Conservation (phyloP, 1,139 yeast species). For the Wickerhamomyces sp. region DNA sequence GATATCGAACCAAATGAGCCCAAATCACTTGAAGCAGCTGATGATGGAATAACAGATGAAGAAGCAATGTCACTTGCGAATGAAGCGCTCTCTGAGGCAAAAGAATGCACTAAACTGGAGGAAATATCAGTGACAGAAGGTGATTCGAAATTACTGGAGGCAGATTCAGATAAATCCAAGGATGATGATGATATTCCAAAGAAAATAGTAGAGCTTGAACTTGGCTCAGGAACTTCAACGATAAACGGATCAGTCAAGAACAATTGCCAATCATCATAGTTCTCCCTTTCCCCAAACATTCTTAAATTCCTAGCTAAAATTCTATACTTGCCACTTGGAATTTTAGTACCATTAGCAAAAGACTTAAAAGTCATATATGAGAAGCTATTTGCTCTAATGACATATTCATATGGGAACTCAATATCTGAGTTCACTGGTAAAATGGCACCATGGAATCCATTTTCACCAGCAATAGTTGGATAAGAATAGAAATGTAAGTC, state of each 20-base stretch:
- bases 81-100: not conserved
- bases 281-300: slow-evolving; percentile 7
- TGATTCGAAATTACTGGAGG: not conserved
- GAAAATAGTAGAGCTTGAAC: not conserved
- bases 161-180: slow-evolving; percentile 1
- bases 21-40: not conserved
- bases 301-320: slow-evolving; percentile 9
- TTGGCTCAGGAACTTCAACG: not conserved
- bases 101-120: not conserved
- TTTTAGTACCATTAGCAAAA: slow-evolving; percentile 8
- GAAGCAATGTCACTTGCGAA: not conserved
- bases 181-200: slow-evolving; percentile 5
- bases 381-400: not conserved
- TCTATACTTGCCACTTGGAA: slow-evolving; percentile 12
- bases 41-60: not conserved
- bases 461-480: slow-evolving; percentile 5
- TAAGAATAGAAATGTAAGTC: slow-evolving; percentile 4
- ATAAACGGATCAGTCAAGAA: slow-evolving; percentile 7
- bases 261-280: slow-evolving; percentile 10
- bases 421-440: not conserved
- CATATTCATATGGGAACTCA: slow-evolving; percentile 5
- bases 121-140: not conserved
- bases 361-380: slow-evolving; percentile 6
- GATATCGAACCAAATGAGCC: not conserved
- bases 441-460: slow-evolving; percentile 3